phyloP scores from a whole-genome alignment of 2,329 filamentous ascomycete genomes.

The Xylariales sp. region DNA sequence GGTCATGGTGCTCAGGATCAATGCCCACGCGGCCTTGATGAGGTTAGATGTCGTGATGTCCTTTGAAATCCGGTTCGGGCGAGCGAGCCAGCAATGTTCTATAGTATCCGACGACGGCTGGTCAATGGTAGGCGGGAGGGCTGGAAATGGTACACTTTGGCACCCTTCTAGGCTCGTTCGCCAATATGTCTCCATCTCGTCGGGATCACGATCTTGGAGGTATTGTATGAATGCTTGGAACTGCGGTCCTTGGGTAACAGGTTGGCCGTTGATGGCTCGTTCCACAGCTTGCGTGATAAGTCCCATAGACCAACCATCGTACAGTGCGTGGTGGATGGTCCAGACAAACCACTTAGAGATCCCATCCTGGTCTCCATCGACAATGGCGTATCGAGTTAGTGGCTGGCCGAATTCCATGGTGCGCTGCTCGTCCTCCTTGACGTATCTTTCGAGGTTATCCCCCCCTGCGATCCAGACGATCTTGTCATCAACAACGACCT shows the following conservation, averaged over 20 bases:
- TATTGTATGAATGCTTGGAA: no score
- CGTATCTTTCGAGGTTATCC: not conserved
- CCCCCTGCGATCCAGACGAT: not conserved
- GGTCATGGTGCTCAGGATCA: not conserved
- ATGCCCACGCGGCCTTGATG: not conserved
- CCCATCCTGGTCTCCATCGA: not conserved
- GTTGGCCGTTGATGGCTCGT: no score
- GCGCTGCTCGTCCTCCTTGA: not conserved
- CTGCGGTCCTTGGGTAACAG: no score
- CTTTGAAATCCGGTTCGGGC: not conserved
- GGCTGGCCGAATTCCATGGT: not conserved
- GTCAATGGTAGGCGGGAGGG: no score
- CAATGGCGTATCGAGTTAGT: not conserved
- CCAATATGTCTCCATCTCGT: not conserved
- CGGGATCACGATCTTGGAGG: not conserved
- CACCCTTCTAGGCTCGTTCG: not conserved
- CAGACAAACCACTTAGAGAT: not conserved
- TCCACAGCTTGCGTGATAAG: not conserved
- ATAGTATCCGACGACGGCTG: not conserved
- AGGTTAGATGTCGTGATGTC: no score
- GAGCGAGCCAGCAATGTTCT: not conserved
- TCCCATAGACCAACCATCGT: not conserved
- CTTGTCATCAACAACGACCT: not conserved
- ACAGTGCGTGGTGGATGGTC: not conserved
- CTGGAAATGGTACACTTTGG: not conserved